Conservation (phyloP, 306 rosid species). For the Myrica gale region DNA sequence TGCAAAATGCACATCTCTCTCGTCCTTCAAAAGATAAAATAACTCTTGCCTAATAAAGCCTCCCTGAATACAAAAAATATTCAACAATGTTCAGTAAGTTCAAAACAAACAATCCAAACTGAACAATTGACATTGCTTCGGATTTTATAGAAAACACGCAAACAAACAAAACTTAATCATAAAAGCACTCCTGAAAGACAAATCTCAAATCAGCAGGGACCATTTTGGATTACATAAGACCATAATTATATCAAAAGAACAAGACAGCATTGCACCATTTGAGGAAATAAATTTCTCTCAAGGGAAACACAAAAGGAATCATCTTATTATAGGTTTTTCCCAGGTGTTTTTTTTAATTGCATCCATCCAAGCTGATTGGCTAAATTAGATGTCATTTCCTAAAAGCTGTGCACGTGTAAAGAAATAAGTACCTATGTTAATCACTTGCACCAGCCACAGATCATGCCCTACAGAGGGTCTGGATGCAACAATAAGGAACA, state of each 20-base stretch:
- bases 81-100: constrained; percentile 1
- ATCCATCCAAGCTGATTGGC: too few relatives aligned
- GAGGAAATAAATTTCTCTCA: not conserved
- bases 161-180: not conserved
- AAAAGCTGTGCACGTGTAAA: not conserved
- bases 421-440: not conserved
- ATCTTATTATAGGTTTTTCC: not conserved
- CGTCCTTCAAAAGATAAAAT: constrained; percentile 60
- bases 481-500: not conserved
- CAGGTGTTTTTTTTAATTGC: too few relatives aligned
- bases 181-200: not conserved
- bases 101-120: not conserved
- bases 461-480: not conserved
- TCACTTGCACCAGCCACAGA: not conserved
- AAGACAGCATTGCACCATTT: too few relatives aligned
- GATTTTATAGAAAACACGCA: not conserved
- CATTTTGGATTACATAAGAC: not conserved
- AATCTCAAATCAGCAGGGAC: not conserved
- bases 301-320: not conserved
- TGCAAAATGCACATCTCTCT: constrained; percentile 71
- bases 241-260: too few relatives aligned
- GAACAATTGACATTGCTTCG: not conserved
- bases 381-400: not conserved
- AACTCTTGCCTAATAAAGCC: constrained; percentile 68
- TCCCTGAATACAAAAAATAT: constrained; percentile 41